A percentile compares a stretch with the other conserved stretches of the same genome.
These are phyloP conservation scores for Corylus avellana DNA, from an alignment of 306 rosid genomes.

Conservation along the genomic window DNA sequence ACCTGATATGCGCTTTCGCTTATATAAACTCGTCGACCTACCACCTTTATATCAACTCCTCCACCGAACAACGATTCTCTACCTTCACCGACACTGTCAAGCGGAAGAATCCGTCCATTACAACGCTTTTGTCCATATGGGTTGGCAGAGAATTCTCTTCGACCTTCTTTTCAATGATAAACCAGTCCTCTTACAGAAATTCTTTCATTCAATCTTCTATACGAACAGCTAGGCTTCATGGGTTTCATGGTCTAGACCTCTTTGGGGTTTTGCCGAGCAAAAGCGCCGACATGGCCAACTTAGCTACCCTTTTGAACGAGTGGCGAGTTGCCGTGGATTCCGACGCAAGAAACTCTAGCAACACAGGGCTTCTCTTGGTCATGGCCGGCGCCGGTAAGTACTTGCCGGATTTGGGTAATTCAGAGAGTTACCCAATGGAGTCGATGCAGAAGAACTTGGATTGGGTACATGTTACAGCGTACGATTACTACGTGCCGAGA, in stretches of 20 bases:
- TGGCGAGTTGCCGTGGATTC: constrained; percentile 28
- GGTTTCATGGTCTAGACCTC: constrained; percentile 36
- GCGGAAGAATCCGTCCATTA: constrained; percentile 28
- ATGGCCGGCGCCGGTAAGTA: background rate
- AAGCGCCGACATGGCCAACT: constrained; percentile 1
- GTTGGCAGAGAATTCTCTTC: constrained; percentile 18
- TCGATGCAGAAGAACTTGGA: constrained; percentile 23
- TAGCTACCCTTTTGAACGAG: constrained; percentile 28
- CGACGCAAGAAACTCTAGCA: constrained; percentile 15
- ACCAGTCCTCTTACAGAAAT: constrained; percentile 14
- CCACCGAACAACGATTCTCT: constrained; percentile 5
- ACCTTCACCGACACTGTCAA: constrained; percentile 30
- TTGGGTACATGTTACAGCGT: constrained; percentile 27
- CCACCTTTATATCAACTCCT: constrained; percentile 9
- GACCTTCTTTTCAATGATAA: constrained; percentile 19
- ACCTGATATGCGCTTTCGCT: constrained; percentile 32
- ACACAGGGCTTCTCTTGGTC: constrained; percentile 9
- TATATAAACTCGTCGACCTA: constrained; percentile 14
- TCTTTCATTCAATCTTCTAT: constrained; percentile 35
- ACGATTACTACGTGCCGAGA: constrained; percentile 29
- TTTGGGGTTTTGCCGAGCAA: constrained; percentile 16
- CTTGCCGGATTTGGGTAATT: constrained; percentile 11
- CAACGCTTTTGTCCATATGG: constrained; percentile 33
- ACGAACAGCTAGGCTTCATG: constrained; percentile 27
- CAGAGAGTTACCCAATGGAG: constrained; percentile 24